phyloP scores from a whole-genome alignment of 495 filamentous ascomycete genomes.

The Annulohypoxylon bovei region DNA sequence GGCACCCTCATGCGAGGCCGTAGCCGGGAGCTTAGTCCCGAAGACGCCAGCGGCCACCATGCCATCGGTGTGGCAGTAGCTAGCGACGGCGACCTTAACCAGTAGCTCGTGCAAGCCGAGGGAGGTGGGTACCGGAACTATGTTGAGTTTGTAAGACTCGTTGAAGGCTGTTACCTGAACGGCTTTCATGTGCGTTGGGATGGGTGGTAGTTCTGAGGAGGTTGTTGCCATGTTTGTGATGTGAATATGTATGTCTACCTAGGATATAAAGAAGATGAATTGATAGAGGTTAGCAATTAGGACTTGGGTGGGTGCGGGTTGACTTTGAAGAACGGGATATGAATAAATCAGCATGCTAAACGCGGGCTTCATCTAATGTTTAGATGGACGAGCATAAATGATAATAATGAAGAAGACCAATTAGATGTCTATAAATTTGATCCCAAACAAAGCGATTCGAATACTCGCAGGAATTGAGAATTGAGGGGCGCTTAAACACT shows the following conservation, averaged over 20 bases:
- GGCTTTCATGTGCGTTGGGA: slow-evolving; percentile 38
- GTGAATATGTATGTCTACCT: too few relatives aligned
- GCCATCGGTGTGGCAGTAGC: slow-evolving; percentile 69
- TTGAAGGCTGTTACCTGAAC: slow-evolving; percentile 53
- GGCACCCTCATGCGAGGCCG: slow-evolving; percentile 67
- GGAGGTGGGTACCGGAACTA: slow-evolving; percentile 57
- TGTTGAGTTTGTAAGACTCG: slow-evolving; percentile 60
- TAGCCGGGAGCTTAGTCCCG: slow-evolving; percentile 57
- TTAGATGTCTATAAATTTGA: neutral
- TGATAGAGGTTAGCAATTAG: too few relatives aligned
- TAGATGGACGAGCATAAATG: neutral
- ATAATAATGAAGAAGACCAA: neutral
- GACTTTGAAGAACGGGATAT: neutral
- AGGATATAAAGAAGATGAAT: too few relatives aligned
- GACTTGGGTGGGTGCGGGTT: neutral
- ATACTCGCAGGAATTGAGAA: neutral
- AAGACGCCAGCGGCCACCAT: slow-evolving; percentile 59
- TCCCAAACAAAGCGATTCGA: neutral
- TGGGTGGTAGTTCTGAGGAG: neutral
- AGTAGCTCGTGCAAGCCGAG: slow-evolving; percentile 63
- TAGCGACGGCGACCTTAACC: slow-evolving; percentile 66
- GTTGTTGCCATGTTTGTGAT: neutral
- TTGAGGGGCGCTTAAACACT: neutral
- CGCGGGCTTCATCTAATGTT: neutral
- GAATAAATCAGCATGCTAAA: too few relatives aligned